Conservation (phyloP, 495 filamentous ascomycete species). For the Annulohypoxylon bovei region DNA sequence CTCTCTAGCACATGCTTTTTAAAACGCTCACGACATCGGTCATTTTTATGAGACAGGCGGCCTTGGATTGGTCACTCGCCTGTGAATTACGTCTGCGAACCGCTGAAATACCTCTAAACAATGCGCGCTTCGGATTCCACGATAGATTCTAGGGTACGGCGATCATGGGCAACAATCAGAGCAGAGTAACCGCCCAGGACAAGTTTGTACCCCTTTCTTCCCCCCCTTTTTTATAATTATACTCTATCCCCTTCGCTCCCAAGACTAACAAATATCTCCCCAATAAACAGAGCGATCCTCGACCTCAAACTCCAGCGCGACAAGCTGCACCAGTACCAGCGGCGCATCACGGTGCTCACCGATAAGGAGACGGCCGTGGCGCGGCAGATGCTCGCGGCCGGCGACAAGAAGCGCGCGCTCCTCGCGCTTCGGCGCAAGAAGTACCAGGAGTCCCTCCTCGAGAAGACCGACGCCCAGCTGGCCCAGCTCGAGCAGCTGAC, state of each 20-base stretch:
- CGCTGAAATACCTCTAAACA: conserved; percentile 12
- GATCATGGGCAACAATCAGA: conserved; percentile 56
- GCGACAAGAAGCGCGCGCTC: conserved; percentile 82
- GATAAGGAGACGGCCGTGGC: conserved; percentile 59
- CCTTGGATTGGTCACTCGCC: conserved; percentile 22
- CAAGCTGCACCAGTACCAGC: conserved; percentile 93
- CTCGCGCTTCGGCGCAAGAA: conserved; percentile 94
- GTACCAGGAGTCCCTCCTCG: conserved; percentile 91
- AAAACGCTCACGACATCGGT: neutral
- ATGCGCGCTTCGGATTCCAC: conserved; percentile 44
- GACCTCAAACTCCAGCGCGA: conserved; percentile 98
- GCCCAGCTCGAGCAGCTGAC: conserved; percentile 70
- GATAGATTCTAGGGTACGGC: conserved; percentile 43
- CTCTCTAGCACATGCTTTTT: conserved; percentile 11
- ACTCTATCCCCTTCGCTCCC: neutral
- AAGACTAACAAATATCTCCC: neutral
- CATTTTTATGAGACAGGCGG: conserved; percentile 14
- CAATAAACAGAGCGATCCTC: conserved; percentile 76
- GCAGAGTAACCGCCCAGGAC: conserved; percentile 60
- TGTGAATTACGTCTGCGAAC: neutral
- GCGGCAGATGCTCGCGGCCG: conserved; percentile 83
- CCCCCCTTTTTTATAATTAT: neutral
- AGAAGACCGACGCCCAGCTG: conserved; percentile 86
- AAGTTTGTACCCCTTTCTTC: conserved; percentile 43
- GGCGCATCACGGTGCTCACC: conserved; percentile 67